Base-by-base conservation (phyloP, 768 basidiomycete species). In the Mycena leptocephala region DNA sequence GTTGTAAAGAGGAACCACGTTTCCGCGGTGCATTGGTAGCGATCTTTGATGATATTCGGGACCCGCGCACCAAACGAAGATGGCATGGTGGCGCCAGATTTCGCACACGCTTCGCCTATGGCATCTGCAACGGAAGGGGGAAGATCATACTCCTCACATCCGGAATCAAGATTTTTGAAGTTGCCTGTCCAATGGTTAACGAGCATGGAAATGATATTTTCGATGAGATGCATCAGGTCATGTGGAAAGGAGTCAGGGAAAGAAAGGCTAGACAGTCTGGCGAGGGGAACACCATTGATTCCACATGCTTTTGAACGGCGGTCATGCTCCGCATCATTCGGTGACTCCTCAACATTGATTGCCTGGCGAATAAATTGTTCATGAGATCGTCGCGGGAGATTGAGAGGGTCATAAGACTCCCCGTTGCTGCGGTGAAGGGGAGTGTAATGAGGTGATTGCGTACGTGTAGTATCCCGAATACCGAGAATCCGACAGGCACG, bases 171-270 rank as follows among this genome's bases (percentile, higher is more conserved):
- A 4, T 72, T 81, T 62, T 86, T 86, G 79, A 80, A 87, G 1
- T 75, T 65, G 0, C 85, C 85, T 0, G 83, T 84, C 85, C 86
- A 88, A 1, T 85, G 77, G 0, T 68, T 18, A 10, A 87, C 70
- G 7, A 88, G 79, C 33, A 78, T 83, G 9, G 68, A 76, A 20
- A 84, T 72, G 4, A 86, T 61, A 61, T 87, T 87, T 66, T 87
- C 86, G 48, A 87, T 72, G 0, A 85, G 79, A 39, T 89, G 87
- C 83, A 88, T 87, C 76, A 86, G 83, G 59, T 87, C 87, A 74
- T 83, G 83, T 0, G 86, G 86, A 14, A 86, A 81, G 2, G 81
- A 82, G 20, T 51, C 3, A 11, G 87, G 80, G 72, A 85, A 82
- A 5, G 77, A 65, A n/a, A 85, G 61, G 0, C 82, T 84, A 5